Evolutionary conservation across 2,329 filamentous ascomycete genomes (phyloP).

Genomic region (Zymoseptoria pseudotritici): DNA sequence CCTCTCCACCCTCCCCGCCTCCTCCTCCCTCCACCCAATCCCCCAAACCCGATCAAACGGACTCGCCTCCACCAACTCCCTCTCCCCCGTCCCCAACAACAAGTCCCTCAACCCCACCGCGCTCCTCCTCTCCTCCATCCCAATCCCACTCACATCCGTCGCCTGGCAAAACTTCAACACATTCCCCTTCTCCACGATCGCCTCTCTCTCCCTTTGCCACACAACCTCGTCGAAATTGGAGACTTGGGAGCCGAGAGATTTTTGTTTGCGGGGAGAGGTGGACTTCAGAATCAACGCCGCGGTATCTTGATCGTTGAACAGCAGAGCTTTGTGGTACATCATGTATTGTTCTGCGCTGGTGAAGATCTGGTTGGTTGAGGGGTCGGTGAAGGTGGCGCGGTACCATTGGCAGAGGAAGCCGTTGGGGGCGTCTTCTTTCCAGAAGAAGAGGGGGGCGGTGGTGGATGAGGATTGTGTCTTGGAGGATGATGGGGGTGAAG

Average conservation of each 20-base stretch:
- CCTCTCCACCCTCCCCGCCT: slow-evolving; percentile 1
- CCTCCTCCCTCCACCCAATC: slow-evolving; percentile 8
- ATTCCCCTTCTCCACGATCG: slow-evolving; percentile 10
- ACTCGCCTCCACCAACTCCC: slow-evolving; percentile 12
- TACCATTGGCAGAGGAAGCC: slow-evolving; percentile 18
- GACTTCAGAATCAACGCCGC: slow-evolving; percentile 4
- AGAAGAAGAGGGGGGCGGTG: slow-evolving; percentile 9
- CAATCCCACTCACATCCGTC: slow-evolving; percentile 1
- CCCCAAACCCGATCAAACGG: slow-evolving; percentile 15
- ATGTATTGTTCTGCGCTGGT: slow-evolving; percentile 17
- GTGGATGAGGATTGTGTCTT: not conserved
- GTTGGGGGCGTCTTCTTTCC: slow-evolving; percentile 5
- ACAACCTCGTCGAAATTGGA: slow-evolving; percentile 3
- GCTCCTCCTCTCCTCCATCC: slow-evolving; percentile 3
- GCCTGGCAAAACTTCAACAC: slow-evolving; percentile 11
- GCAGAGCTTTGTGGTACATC: slow-evolving; percentile 17
- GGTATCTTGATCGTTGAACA: slow-evolving; percentile 5
- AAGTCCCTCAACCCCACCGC: slow-evolving; percentile 1
- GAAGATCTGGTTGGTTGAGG: slow-evolving; percentile 2
- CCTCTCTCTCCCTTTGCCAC: slow-evolving; percentile 1
- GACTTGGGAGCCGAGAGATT: slow-evolving; percentile 6
- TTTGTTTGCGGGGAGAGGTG: slow-evolving; percentile 5
- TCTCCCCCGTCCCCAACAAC: slow-evolving; percentile 8
- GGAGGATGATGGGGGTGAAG: not conserved
- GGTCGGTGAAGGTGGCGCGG: slow-evolving; percentile 9